These are phyloP conservation scores for Lepiota brunneoincarnata DNA, from an alignment of 768 basidiomycete species.

Conservation along the genomic window DNA sequence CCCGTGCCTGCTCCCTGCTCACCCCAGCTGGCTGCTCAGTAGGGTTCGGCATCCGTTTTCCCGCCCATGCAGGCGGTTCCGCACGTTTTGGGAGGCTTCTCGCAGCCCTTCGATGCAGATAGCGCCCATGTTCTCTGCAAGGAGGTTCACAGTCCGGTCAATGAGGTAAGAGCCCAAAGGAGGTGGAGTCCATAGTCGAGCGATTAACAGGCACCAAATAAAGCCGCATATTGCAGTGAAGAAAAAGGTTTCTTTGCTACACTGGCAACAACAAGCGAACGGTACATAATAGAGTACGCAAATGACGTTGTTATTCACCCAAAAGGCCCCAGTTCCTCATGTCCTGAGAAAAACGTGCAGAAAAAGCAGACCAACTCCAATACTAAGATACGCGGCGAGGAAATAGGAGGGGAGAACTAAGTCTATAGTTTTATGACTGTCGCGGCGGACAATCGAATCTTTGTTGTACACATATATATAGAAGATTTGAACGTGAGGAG, in stretches of 20 bases:
- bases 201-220: background rate
- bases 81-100: constrained; percentile 51
- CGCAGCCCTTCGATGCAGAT: constrained; percentile 57
- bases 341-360: background rate
- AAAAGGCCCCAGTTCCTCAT: constrained; percentile 2
- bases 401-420: constrained; percentile 25
- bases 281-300: constrained; percentile 6
- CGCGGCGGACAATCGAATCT: constrained; percentile 27
- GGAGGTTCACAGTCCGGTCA: background rate
- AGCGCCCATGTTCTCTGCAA: constrained; percentile 48
- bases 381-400: constrained; percentile 9
- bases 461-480: constrained; percentile 47
- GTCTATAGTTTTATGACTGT: constrained; percentile 34
- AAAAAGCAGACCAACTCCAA: constrained; percentile 18
- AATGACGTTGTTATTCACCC: background rate
- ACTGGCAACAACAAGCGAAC: background rate
- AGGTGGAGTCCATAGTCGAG: background rate
- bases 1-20: background rate
- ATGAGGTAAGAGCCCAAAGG: constrained; percentile 3
- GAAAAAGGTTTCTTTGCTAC: constrained; percentile 10
- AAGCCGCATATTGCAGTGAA: background rate
- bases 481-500: constrained; percentile 18
- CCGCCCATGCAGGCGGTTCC: constrained; percentile 46
- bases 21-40: constrained; percentile 11
- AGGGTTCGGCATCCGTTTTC: constrained; percentile 34